Percentiles rank a stretch among this genome's conserved stretches.
Evolutionary conservation across 805 yeast genomes (phyloP).

Genomic region (Hanseniaspora jakobsenii): DNA sequence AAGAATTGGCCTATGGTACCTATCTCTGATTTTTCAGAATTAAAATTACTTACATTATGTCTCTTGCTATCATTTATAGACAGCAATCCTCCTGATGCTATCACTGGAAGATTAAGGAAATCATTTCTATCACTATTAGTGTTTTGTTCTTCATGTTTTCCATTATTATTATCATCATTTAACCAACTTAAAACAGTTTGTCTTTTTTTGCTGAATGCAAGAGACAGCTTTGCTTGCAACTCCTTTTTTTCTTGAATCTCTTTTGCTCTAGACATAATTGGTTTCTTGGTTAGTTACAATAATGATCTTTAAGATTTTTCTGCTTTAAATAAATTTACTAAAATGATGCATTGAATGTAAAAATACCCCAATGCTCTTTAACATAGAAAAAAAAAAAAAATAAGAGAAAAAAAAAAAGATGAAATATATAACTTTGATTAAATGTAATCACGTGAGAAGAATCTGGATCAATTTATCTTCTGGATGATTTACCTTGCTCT

Average conservation of each 20-base stretch:
- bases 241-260: conserved; percentile 28
- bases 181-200: conserved; percentile 26
- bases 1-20: conserved; percentile 30
- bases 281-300: too few relatives aligned
- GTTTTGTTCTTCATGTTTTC: conserved; percentile 1
- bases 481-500: conserved; percentile 19
- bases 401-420: too few relatives aligned
- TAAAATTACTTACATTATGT: background rate
- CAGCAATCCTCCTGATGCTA: conserved; percentile 27
- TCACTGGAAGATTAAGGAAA: conserved; percentile 27
- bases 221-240: conserved; percentile 26
- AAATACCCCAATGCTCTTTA: too few relatives aligned
- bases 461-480: background rate
- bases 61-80: conserved; percentile 19
- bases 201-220: conserved; percentile 20
- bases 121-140: conserved; percentile 20
- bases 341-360: too few relatives aligned
- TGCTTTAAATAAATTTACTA: too few relatives aligned
- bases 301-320: too few relatives aligned
- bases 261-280: conserved; percentile 25
- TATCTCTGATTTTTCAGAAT: conserved; percentile 20
- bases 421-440: too few relatives aligned
- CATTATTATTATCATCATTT: conserved; percentile 7
- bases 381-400: too few relatives aligned
- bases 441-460: too few relatives aligned